These are phyloP conservation scores for Hamamelis virginiana DNA, from an alignment of 164 flowering plant species.

Conservation along the genomic window DNA sequence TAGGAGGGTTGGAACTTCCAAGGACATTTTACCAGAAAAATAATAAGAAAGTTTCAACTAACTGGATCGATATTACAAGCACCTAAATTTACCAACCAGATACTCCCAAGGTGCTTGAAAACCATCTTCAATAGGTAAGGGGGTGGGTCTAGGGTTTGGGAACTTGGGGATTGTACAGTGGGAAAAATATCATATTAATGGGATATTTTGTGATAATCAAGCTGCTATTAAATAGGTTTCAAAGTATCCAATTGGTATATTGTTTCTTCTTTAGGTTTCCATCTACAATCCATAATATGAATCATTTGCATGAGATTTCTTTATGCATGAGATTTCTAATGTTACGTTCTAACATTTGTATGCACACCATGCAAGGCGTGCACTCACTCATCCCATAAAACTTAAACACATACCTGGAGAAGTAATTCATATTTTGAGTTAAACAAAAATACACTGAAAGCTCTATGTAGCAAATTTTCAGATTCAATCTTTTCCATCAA, in stretches of 20 bases:
- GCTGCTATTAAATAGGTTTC: neutral
- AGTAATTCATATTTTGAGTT: slow-evolving; percentile 90
- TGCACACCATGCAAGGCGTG: neutral
- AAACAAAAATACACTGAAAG: slow-evolving; percentile 92
- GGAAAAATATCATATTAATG: too few relatives aligned
- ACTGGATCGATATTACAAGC: too few relatives aligned
- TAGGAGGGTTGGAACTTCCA: too few relatives aligned
- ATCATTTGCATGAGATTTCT: neutral
- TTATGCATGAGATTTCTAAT: neutral
- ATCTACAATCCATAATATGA: neutral
- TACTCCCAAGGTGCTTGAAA: too few relatives aligned
- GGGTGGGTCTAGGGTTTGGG: too few relatives aligned
- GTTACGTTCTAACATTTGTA: neutral
- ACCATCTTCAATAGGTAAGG: too few relatives aligned
- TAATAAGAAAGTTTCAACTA: too few relatives aligned
- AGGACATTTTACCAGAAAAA: too few relatives aligned
- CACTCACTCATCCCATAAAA: neutral
- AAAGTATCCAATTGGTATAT: neutral
- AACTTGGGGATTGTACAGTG: too few relatives aligned
- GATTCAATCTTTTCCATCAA: slow-evolving; percentile 89
- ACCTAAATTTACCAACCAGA: too few relatives aligned
- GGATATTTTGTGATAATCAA: too few relatives aligned
- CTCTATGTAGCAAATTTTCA: slow-evolving; percentile 79
- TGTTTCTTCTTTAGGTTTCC: neutral
- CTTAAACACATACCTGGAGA: slow-evolving; percentile 68